Evolutionary conservation across 768 basidiomycete species (phyloP).

Genomic region (Suillus alpinus): DNA sequence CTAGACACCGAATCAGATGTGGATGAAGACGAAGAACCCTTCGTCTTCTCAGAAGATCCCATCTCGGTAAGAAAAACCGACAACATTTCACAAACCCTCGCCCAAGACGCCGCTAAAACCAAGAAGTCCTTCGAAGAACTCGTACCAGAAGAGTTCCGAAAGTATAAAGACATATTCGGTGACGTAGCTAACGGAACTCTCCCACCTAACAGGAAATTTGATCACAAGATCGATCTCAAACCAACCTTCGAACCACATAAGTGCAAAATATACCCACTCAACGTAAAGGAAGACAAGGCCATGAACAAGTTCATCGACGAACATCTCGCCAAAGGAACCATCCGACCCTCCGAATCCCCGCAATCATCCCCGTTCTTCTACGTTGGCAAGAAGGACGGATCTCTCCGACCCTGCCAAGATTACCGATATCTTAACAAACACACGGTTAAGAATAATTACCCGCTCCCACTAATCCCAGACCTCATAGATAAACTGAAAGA

Average conservation of each 20-base stretch:
- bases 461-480: not conserved
- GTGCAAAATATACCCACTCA: not conserved
- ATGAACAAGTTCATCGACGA: conserved; percentile 10
- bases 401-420: not conserved
- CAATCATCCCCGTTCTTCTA: conserved; percentile 17
- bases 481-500: conserved; percentile 10
- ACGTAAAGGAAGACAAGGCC: not conserved
- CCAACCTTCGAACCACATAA: not conserved
- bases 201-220: not conserved
- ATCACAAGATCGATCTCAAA: not conserved
- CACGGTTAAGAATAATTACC: conserved; percentile 8
- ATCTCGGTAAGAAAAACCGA: not conserved
- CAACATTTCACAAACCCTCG: not conserved
- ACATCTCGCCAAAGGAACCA: not conserved
- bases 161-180: not conserved
- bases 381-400: not conserved
- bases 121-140: not conserved
- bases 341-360: conserved; percentile 17
- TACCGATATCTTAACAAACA: conserved; percentile 1
- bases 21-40: not conserved
- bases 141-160: accelerated
- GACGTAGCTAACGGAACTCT: not conserved
- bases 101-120: not conserved
- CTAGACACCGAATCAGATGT: too few relatives aligned
- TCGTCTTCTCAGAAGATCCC: too few relatives aligned